A percentile compares a stretch with the other conserved stretches of the same genome.
Conservation (phyloP, 352 stramenopile genomes). For the Phytophthora capsici region DNA sequence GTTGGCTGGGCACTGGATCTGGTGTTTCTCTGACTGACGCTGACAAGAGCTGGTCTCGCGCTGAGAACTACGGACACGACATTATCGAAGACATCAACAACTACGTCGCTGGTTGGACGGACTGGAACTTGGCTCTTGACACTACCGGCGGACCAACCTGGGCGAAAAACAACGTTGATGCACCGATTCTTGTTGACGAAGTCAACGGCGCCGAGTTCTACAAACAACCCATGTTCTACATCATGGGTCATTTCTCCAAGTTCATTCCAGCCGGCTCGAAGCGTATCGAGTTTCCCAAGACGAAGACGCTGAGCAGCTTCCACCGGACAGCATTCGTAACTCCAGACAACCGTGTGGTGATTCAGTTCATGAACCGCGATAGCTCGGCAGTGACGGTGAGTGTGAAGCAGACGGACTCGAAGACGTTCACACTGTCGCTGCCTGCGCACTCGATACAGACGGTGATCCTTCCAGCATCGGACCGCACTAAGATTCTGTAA, state of each 20-base stretch:
- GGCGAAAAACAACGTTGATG: conserved; percentile 71
- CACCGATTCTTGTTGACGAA: conserved; percentile 75
- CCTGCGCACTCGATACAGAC: conserved; percentile 30
- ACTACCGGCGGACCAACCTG: conserved; percentile 77
- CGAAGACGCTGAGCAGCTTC: conserved; percentile 40
- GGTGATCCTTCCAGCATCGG: conserved; percentile 22
- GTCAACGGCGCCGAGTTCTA: conserved; percentile 66
- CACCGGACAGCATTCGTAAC: conserved; percentile 50
- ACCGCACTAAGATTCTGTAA: conserved; percentile 21
- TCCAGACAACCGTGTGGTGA: conserved; percentile 46
- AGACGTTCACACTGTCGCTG: conserved; percentile 26
- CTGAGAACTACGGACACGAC: conserved; percentile 80
- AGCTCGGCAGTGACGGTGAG: conserved; percentile 41
- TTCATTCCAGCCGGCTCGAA: conserved; percentile 58
- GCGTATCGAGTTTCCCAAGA: conserved; percentile 45
- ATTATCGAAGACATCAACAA: conserved; percentile 89
- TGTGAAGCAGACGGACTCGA: conserved; percentile 32
- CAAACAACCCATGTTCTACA: conserved; percentile 86
- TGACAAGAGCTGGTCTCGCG: conserved; percentile 60
- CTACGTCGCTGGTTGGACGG: conserved; percentile 77
- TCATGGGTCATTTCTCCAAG: conserved; percentile 78
- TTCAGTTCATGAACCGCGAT: conserved; percentile 52
- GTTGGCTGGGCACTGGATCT: conserved; percentile 52
- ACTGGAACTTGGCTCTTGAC: conserved; percentile 90
- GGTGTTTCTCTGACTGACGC: conserved; percentile 45